These are phyloP conservation scores for Phytophthora hibernalis DNA, from an alignment of 352 stramenopile species.

Conservation along the genomic window DNA sequence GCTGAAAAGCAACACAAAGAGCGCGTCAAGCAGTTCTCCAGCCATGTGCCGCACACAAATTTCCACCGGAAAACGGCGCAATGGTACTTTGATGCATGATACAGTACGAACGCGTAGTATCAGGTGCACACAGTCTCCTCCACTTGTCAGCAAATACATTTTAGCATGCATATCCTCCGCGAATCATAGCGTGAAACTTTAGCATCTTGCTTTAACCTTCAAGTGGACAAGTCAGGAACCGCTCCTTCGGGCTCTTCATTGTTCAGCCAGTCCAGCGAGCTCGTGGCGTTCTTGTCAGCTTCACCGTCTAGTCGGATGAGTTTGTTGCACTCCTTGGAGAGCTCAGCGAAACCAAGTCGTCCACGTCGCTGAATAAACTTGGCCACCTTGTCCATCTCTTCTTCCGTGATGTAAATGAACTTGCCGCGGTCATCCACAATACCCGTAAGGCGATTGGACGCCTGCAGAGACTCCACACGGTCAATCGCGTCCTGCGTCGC, in stretches of 20 bases:
- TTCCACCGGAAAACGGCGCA: conserved; percentile 77
- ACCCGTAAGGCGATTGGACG: conserved; percentile 64
- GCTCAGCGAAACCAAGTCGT: conserved; percentile 63
- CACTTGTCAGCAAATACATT: conserved; percentile 39
- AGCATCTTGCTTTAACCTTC: not conserved
- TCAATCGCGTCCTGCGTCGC: conserved; percentile 73
- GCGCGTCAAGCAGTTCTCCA: conserved; percentile 65
- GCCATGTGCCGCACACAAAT: conserved; percentile 53
- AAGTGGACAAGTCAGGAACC: conserved; percentile 27
- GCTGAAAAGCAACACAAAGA: conserved; percentile 82
- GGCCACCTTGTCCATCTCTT: conserved; percentile 80
- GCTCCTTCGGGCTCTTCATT: conserved; percentile 33
- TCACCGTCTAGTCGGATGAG: conserved; percentile 70
- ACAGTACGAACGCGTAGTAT: conserved; percentile 12
- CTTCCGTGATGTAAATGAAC: conserved; percentile 84
- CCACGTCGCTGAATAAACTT: conserved; percentile 76
- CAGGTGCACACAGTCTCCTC: conserved; percentile 1
- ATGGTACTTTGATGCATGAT: conserved; percentile 85
- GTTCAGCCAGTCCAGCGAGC: conserved; percentile 52
- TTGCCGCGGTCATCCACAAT: conserved; percentile 84
- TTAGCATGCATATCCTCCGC: conserved; percentile 13
- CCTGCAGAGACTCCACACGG: conserved; percentile 64
- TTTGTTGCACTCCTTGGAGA: conserved; percentile 84
- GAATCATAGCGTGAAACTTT: conserved; percentile 8
- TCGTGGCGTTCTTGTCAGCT: conserved; percentile 40